These are phyloP conservation scores for Aspergillus hancockii DNA, from an alignment of 495 filamentous ascomycete genomes.

Conservation along the genomic window DNA sequence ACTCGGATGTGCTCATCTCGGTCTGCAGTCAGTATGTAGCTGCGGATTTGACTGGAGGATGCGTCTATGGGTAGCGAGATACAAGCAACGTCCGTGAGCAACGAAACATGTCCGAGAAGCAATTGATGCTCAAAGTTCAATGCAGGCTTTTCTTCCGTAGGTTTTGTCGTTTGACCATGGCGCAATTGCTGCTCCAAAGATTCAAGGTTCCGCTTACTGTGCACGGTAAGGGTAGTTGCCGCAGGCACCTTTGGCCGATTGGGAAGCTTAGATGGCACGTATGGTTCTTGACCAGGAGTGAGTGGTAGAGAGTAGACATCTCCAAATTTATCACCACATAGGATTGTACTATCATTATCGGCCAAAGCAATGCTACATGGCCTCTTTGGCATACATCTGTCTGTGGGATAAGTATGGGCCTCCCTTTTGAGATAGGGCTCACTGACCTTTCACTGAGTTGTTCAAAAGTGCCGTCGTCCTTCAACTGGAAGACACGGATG, in stretches of 20 bases:
- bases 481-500: slow-evolving; percentile 75
- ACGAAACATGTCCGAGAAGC: slow-evolving; percentile 89
- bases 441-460: slow-evolving; percentile 72
- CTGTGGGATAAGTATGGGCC: slow-evolving; percentile 18
- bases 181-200: slow-evolving; percentile 72
- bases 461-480: slow-evolving; percentile 58
- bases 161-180: slow-evolving; percentile 46
- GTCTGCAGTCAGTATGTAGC: slow-evolving; percentile 85
- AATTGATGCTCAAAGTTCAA: slow-evolving; percentile 69
- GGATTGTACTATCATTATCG: slow-evolving; percentile 64
- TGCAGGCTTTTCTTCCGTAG: slow-evolving; percentile 39
- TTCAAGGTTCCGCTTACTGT: slow-evolving; percentile 75
- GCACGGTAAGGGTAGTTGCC: slow-evolving; percentile 76
- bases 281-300: slow-evolving; percentile 46
- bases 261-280: slow-evolving; percentile 18
- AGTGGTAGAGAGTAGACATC: slow-evolving; percentile 92
- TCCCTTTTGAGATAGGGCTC: background rate
- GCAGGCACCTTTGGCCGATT: slow-evolving; percentile 47
- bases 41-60: slow-evolving; percentile 36
- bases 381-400: slow-evolving; percentile 84
- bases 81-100: slow-evolving; percentile 74
- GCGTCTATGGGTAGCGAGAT: slow-evolving; percentile 35
- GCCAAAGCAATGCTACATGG: slow-evolving; percentile 74
- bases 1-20: slow-evolving; percentile 97
- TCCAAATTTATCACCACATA: slow-evolving; percentile 91